phyloP scores from a whole-genome alignment of 208 protist genomes.

The Leishmania amazonensis region DNA sequence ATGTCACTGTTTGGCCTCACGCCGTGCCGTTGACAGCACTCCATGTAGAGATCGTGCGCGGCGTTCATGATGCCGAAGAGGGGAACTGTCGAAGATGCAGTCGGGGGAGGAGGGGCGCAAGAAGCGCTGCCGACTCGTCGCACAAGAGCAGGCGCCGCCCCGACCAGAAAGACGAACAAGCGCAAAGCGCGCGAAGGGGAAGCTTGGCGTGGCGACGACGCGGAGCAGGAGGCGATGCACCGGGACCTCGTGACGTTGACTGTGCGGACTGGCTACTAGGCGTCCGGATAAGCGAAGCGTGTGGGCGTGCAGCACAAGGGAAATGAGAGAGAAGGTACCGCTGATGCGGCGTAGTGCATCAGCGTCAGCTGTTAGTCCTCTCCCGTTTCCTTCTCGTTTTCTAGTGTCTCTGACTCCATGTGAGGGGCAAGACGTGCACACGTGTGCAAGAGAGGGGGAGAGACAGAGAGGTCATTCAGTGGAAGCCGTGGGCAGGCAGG shows the following conservation, averaged over 20 bases:
- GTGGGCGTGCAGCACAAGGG: background rate
- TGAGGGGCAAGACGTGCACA: background rate
- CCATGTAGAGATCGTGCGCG: conserved; percentile 48
- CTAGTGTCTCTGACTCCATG: background rate
- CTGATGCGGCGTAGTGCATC: background rate
- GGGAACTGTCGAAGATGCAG: background rate
- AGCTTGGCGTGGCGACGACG: background rate
- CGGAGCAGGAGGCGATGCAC: background rate
- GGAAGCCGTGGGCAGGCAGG: background rate
- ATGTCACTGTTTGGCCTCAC: conserved; percentile 80
- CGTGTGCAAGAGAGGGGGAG: background rate
- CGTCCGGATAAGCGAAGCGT: background rate
- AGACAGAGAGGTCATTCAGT: background rate
- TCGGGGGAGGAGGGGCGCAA: background rate
- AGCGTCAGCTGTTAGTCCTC: background rate
- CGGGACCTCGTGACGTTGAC: background rate
- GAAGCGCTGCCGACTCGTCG: background rate
- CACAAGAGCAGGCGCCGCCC: background rate
- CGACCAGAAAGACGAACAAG: background rate
- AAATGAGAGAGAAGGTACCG: conserved; percentile 4
- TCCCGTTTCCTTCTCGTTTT: background rate
- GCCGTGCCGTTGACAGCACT: conserved; percentile 62
- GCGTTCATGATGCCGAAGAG: conserved; percentile 16
- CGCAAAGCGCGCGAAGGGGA: background rate
- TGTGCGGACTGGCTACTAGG: background rate